Base-by-base conservation (phyloP, 148 eudicot species). In the Diospyros kaki region DNA sequence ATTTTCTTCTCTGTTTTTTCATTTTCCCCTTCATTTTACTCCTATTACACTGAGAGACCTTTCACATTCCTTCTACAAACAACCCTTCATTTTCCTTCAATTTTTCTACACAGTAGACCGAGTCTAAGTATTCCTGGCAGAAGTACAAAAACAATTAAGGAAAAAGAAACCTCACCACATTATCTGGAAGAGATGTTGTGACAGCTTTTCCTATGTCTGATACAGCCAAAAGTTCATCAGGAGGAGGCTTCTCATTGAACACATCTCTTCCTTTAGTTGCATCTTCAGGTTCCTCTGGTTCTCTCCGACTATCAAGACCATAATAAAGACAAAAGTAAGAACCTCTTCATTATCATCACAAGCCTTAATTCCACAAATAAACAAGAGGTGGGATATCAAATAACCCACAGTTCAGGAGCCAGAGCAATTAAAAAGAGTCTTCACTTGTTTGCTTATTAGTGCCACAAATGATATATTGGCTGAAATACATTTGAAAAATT, bases 281-380 rank as follows among this genome's bases (percentile, higher is more conserved):
- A 87, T 95, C 99, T 76, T 92, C 99, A 58, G 99, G 91, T 76
- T 95, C 99, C 85, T 95, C 99, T 58, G 98, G 98, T 81, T 95
- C 97, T 81, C 98, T 90, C 60, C 84, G 98, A 81, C 98, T 95
- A 80, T 76, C 79, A 74, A 79, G 17, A 80, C 69, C 78, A 84
- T 9, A 78, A 44, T 67, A 28, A 54, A 14, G 18, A 45, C 50
- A 69, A 51, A 2, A 62, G 59, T 65, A 12, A 66, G 78, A 44
- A 72, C 51, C 28, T 78, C 52, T 55, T 78, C 61, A 58, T 58
- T 28, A 28, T 28, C 28, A 28, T 28, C 28, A 28, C 28, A 28
- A 28, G 28, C 28, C 28, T 28, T 28, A 28, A 28, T 28, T 28
- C 28, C 28, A 28, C 28, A 42, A 64, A 62, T 14, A 28, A 62